These are phyloP conservation scores for Saccharomyces hybrid DNA, from an alignment of 1,139 yeast species.

Conservation along the genomic window DNA sequence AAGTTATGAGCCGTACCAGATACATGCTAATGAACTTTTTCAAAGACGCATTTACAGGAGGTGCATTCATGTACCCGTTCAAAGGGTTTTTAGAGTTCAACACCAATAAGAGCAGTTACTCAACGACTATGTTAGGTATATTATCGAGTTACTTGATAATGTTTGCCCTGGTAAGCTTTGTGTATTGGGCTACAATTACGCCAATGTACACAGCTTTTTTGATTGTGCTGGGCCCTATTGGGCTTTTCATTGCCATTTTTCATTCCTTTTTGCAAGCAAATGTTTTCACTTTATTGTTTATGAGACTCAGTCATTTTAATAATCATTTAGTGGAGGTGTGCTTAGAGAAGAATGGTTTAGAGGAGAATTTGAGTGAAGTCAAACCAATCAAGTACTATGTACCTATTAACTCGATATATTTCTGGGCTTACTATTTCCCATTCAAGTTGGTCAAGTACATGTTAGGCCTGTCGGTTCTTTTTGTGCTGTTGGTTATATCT, in stretches of 20 bases:
- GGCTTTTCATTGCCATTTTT: slow-evolving; percentile 22
- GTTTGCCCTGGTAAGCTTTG: slow-evolving; percentile 16
- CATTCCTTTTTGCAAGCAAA: slow-evolving; percentile 28
- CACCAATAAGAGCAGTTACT: slow-evolving; percentile 13
- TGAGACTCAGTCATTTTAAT: slow-evolving; percentile 24
- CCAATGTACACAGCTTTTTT: slow-evolving; percentile 27
- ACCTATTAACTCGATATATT: slow-evolving; percentile 21
- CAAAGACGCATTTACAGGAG: slow-evolving; percentile 17
- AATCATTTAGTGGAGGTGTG: slow-evolving; percentile 13
- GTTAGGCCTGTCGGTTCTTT: slow-evolving; percentile 10
- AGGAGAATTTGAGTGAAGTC: slow-evolving; percentile 5
- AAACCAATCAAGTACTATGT: slow-evolving; percentile 25
- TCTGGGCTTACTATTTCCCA: slow-evolving; percentile 27
- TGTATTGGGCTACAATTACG: slow-evolving; percentile 27
- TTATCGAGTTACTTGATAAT: slow-evolving; percentile 16
- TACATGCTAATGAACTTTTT: slow-evolving; percentile 18
- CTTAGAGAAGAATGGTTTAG: slow-evolving; percentile 11
- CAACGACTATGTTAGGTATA: slow-evolving; percentile 10
- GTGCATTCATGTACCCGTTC: slow-evolving; percentile 23
- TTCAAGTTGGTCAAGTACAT: slow-evolving; percentile 20
- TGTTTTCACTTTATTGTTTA: slow-evolving; percentile 26
- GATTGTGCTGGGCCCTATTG: slow-evolving; percentile 27
- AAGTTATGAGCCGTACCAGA: slow-evolving; percentile 9
- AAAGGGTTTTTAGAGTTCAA: slow-evolving; percentile 18
- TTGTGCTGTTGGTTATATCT: slow-evolving; percentile 17